These are phyloP conservation scores for Aspergillus sclerotiicarbonarius DNA, from an alignment of 495 filamentous ascomycete genomes.

Conservation along the genomic window DNA sequence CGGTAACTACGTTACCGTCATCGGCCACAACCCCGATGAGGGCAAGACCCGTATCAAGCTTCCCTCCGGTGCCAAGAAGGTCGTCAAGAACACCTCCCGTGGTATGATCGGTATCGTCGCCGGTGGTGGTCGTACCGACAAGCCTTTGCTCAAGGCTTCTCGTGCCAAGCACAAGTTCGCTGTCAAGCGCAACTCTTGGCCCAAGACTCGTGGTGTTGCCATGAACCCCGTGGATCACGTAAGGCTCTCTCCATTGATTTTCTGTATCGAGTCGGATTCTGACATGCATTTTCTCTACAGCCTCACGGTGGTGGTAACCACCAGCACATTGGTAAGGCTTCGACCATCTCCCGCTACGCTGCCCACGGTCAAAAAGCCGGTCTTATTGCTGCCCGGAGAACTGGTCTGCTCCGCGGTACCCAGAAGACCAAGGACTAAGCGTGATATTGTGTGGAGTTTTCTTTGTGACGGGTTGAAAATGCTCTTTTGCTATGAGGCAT, in stretches of 20 bases:
- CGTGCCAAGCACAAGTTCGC: constrained; percentile 99
- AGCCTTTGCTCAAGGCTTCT: constrained; percentile 97
- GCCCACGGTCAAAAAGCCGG: constrained; percentile 99
- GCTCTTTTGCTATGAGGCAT: constrained; percentile 50
- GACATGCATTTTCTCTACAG: constrained; percentile 40
- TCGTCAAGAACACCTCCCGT: constrained; percentile 83
- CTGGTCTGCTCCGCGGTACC: constrained; percentile 98
- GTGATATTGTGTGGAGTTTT: constrained; percentile 44
- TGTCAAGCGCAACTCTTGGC: constrained; percentile 99
- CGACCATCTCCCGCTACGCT: constrained; percentile 97
- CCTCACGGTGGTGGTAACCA: constrained; percentile 99
- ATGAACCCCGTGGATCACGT: constrained; percentile 99
- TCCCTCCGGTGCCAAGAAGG: constrained; percentile 98
- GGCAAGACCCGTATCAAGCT: constrained; percentile 99
- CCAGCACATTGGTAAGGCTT: constrained; percentile 99
- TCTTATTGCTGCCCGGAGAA: constrained; percentile 99
- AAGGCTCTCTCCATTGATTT: constrained; percentile 31
- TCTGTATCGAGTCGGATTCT: constrained; percentile 19
- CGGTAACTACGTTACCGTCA: constrained; percentile 98
- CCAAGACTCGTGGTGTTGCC: constrained; percentile 99
- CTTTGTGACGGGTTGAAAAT: constrained; percentile 52
- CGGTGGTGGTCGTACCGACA: constrained; percentile 98
- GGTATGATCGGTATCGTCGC: constrained; percentile 99
- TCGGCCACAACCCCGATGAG: constrained; percentile 98
- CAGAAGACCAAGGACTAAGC: constrained; percentile 93